Base-by-base conservation (phyloP, 371 early-diverging fungal genomes). In the Circinella minor region DNA sequence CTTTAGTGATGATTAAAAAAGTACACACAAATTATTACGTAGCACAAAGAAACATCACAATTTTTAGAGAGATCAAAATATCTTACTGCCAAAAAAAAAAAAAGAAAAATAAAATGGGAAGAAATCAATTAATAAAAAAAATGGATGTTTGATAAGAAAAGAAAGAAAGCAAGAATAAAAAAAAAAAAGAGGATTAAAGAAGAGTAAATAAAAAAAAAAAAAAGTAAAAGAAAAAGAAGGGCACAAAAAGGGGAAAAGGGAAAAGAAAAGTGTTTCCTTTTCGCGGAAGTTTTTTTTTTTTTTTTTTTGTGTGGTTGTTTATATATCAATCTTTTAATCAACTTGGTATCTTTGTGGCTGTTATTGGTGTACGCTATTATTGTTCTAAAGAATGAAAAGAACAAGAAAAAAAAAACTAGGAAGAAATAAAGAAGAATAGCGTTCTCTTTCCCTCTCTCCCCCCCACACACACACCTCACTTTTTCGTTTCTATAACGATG, bases 211-310 rank as follows among this genome's bases (percentile, higher is more conserved):
- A 61, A 38, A 61, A 18, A 38, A 38, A 36, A 61, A 61, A 61
- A 38, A 36, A 17, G 38, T n/a, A n/a, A n/a, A n/a, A 5, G 27
- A 27, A 27, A 27, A 27, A 27, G 61, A 36, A 36, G 39, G 36
- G 36, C n/a, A 36, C n/a, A n/a, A 61, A 17, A 39, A 39, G 46
- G n/a, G 17, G 13, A 39, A 39, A 17, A 36, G 15, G 15, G 15
- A 36, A 61, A n/a, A 37, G 61, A 61, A 61, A 36, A 14, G 13
- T 36, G 61, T 6, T 43, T 43, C 43, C 43, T 43, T 43, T 43
- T 43, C 60, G 47, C 47, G 37, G 46, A 11, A 27, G 20, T 67
- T 60, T 57, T 59, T 66, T 37, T 66, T 57, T 68, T n/a, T n/a
- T 47, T 14, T 10, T 39, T 39, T 39, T 39, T 39, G n/a, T n/a